Evolutionary conservation across 805 yeast species (phyloP), one percentile per base, ranked within the genome.

Genomic region (Candida tammaniensis): DNA sequence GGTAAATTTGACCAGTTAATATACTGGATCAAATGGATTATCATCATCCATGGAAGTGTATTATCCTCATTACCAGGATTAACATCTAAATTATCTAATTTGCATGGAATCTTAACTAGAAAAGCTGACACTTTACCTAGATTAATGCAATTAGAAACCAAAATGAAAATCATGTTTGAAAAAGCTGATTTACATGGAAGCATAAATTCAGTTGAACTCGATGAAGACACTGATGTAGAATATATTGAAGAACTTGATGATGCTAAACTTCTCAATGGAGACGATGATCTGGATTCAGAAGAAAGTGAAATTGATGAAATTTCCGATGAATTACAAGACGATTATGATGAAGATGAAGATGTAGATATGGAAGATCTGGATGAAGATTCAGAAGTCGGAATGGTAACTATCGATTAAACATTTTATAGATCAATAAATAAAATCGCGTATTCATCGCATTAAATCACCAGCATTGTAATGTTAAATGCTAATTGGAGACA

Each of bases 161-260:
- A 74, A 43, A 51, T 76, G 42, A 56, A 60, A 29, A 62, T 76
- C 67, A 58, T 74, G 30, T 57, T 68, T 28, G 70, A 71, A 30
- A 68, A 66, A 37, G 51, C 61, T 26, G 68, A 62, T 25, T 53
- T 70, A 43, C 67, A 63, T 40, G 55, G 48, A 4, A 46, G 44
- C 7, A 51, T 49, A 15, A 12, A 21, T 9, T 4, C 21, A 15
- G 55, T 51, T n/a, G 54, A 46, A n/a, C 57, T 55, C 7, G 57
- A 52, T 7, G 52, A 46, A 2, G 76, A 72, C 38, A 57, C 67
- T 33, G 80, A 72, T 33, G 82, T 82, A n/a, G 89, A 82, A 46
- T 82, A 81, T 48, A 64, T 77, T 16, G 91, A 82, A 57, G 89
- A 81, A 47, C 53, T 82, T 17, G 82, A 76, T 49, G 79, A 73